A percentile compares a stretch with the other conserved stretches of the same genome.
These are phyloP conservation scores for Phytophthora idaei DNA, from an alignment of 352 stramenopile genomes.

Conservation along the genomic window DNA sequence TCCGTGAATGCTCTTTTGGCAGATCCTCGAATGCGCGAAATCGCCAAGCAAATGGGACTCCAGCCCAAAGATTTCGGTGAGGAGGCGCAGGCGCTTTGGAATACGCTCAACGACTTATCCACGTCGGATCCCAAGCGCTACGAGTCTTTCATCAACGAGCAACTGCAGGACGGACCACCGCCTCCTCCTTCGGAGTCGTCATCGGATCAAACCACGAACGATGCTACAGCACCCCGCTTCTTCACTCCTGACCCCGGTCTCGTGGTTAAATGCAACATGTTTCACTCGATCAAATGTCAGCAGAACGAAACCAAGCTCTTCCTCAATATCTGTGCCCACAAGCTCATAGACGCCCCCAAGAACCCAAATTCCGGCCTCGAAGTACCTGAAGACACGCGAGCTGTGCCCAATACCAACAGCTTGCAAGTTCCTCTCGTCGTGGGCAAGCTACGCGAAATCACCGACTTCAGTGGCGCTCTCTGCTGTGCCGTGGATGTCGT, in stretches of 20 bases:
- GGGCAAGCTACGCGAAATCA: constrained; percentile 57
- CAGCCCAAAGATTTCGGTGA: constrained; percentile 66
- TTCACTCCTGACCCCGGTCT: constrained; percentile 76
- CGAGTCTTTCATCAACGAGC: constrained; percentile 82
- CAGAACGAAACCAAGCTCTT: constrained; percentile 78
- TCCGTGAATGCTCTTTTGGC: constrained; percentile 47
- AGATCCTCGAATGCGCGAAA: constrained; percentile 72
- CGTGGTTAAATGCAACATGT: constrained; percentile 78
- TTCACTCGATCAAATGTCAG: constrained; percentile 60
- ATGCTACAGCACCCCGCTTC: constrained; percentile 37
- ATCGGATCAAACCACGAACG: constrained; percentile 7
- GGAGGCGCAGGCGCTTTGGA: constrained; percentile 74
- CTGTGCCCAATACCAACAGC: constrained; percentile 72
- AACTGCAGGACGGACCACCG: constrained; percentile 72
- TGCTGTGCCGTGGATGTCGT: constrained; percentile 70
- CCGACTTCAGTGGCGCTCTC: constrained; percentile 46
- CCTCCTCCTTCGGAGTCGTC: constrained; percentile 9
- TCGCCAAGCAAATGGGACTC: constrained; percentile 86
- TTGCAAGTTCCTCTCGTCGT: constrained; percentile 80
- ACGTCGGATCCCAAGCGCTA: constrained; percentile 71
- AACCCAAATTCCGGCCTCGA: constrained; percentile 73
- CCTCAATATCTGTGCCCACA: constrained; percentile 79
- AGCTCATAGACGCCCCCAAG: constrained; percentile 70
- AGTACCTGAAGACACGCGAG: constrained; percentile 64
- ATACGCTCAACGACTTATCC: constrained; percentile 77